Base-by-base conservation (phyloP, 164 flowering plant species). In the Annona squamosa region DNA sequence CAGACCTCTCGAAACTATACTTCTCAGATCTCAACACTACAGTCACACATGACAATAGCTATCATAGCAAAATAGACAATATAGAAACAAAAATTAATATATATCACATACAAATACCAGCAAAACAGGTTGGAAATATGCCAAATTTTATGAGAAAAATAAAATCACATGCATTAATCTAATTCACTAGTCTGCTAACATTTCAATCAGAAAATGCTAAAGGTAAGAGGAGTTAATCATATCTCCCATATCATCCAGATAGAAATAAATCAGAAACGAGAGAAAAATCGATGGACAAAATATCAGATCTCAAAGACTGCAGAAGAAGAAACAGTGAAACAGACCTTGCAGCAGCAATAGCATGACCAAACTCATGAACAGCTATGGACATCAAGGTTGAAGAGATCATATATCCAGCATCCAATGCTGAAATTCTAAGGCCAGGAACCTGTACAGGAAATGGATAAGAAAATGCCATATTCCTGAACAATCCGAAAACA, bases 281-380 rank as follows among this genome's bases (percentile, higher is more conserved):
- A 26, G 37, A 26, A 26, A 26, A 0, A 17, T 5, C 16, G 13
- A 19, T 37, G 5, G 46, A 3, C 64, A 59, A 26, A 45, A n/a
- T 42, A 71, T 71, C 45, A 9, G n/a, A 44, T 7, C 45, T 62
- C 18, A 0, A 63, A 43, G 42, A 63, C 17, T 26, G 47, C 43
- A 67, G 48, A 63, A 46, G 70, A n/a, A 47, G 9, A 7, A 59
- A 69, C 43, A 12, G 71, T 47, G 67, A 73, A 68, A 67, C 71
- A 57, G 78, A 92, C 98, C 98, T 87, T 45, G 98, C 89, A 69
- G 97, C 97, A 74, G 97, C 89, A 76, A 85, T 59, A 76, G 97
- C 93, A 85, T 92, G 98, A 59, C 97, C 98, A 75, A 88, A 71
- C 82, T 94, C 97, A 85, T 92, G 97, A 46, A 84, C 79, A 42